Base-by-base conservation (phyloP, 2,329 filamentous ascomycete species). In the Beauveria sp. region DNA sequence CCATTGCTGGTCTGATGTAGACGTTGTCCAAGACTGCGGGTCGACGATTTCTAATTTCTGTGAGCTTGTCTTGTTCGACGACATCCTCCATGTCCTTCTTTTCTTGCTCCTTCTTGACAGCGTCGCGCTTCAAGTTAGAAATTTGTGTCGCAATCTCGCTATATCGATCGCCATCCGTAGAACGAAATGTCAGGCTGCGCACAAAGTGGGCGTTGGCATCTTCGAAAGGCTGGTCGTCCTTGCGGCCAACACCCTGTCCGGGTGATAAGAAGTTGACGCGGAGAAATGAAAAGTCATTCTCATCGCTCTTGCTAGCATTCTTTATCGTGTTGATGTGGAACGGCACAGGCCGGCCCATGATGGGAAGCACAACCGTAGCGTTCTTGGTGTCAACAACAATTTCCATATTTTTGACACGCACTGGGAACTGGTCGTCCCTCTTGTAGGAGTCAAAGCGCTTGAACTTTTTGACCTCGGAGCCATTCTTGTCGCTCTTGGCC, bases 71-170 rank as follows among this genome's bases (percentile, higher is more conserved):
- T 75, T 99, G 95, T 76, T 98, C 95, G 6, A 99, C 93, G 24
- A 99, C 95, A 75, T 99, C 95, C 73, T 99, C 95, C 89, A 99
- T 89, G 69, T 99, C 93, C 79, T 99, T 99, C 85, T 98, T 97
- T 76, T 97, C 93, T 70, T 97, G 93, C 75, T 99, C 95, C 69
- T 91, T 90, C 75, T 96, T 93, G 48, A 91, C 85, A 5, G 90
- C 87, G 67, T 93, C 91, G 72, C 95, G 96, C 79, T 97, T 96
- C 80, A 99, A 88, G 71, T 97, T 95, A 12, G 91, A 93, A 69
- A 99, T 98, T 71, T 96, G 90, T 64, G 89, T 89, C 14, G 92
- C 89, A 67, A 99, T 95, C 69, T 96, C 91, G 63, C 91, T 88
- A 73, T 99, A 92, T 65, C 93, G 87, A 64, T 91, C 86, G 63